Percentiles rank a stretch among this genome's conserved stretches.
These are phyloP conservation scores for Plantago lanceolata DNA, from an alignment of 305 asterid species.

Conservation along the genomic window DNA sequence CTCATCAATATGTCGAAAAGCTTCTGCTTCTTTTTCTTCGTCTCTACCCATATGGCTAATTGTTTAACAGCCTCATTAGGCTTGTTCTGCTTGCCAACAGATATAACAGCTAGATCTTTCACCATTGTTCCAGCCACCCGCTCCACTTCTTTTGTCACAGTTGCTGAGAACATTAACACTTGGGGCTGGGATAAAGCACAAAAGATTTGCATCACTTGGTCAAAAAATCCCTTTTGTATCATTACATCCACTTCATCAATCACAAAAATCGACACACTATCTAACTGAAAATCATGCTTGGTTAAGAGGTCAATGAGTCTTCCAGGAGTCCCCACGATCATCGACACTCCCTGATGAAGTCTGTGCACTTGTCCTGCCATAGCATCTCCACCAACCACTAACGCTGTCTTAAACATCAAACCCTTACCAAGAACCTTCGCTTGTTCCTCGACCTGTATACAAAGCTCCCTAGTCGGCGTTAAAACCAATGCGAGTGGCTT, in stretches of 20 bases:
- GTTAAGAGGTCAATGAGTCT: constrained; percentile 78
- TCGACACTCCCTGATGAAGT: constrained; percentile 64
- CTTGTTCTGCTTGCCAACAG: constrained; percentile 70
- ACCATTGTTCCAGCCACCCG: constrained; percentile 57
- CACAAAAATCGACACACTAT: constrained; percentile 60
- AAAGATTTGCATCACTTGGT: constrained; percentile 84
- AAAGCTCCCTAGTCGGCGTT: constrained; percentile 87
- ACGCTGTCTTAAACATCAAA: constrained; percentile 80
- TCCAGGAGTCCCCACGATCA: constrained; percentile 93
- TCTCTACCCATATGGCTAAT: constrained; percentile 83
- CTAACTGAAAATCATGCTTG: constrained; percentile 69
- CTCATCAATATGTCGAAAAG: constrained; percentile 79
- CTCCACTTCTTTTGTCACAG: constrained; percentile 74
- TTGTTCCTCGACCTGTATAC: constrained; percentile 87
- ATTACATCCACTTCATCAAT: constrained; percentile 89
- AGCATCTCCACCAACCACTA: constrained; percentile 93
- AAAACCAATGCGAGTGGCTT: constrained; percentile 72
- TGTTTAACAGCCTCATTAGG: constrained; percentile 75
- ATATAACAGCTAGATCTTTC: constrained; percentile 45
- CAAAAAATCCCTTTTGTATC: constrained; percentile 78
- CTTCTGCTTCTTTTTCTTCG: constrained; percentile 82
- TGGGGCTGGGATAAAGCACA: constrained; percentile 73
- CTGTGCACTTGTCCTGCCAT: constrained; percentile 81
- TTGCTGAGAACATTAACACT: constrained; percentile 89
- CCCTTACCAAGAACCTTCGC: constrained; percentile 89